Conservation (phyloP, 352 stramenopile genomes). For the Phytophthora hybrid region DNA sequence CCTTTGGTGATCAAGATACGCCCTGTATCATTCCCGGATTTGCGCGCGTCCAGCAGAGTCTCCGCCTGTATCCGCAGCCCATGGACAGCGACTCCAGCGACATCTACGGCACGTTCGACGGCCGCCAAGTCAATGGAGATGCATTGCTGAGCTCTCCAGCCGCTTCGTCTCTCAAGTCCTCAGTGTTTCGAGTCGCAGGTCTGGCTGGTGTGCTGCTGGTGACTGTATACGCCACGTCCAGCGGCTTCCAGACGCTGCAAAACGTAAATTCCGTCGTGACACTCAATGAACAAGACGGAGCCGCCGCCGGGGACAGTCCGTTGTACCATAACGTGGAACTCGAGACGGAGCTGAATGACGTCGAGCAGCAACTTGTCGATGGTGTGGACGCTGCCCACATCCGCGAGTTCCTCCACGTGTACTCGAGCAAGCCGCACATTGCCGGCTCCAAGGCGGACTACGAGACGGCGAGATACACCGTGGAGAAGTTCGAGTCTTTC, state of each 20-base stretch:
- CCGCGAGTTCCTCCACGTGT: constrained; percentile 54
- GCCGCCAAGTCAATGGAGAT: constrained; percentile 11
- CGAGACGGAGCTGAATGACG: constrained; percentile 25
- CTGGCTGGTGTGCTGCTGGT: constrained; percentile 48
- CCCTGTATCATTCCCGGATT: constrained; percentile 16
- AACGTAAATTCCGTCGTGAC: constrained; percentile 8
- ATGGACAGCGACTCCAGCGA: constrained; percentile 43
- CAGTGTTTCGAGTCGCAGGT: constrained; percentile 32
- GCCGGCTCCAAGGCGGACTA: constrained; percentile 60
- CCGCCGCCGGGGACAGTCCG: background rate
- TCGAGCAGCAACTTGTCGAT: constrained; percentile 44
- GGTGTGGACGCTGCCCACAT: constrained; percentile 42
- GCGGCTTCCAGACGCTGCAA: constrained; percentile 20
- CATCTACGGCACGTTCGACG: constrained; percentile 63
- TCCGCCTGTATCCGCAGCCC: background rate
- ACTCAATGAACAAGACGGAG: constrained; percentile 7
- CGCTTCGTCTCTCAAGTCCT: background rate
- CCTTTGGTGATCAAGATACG: constrained; percentile 13
- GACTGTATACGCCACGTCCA: constrained; percentile 16
- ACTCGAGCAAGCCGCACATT: constrained; percentile 55
- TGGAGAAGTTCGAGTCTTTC: constrained; percentile 56
- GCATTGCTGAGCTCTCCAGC: background rate
- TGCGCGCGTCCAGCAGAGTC: constrained; percentile 12
- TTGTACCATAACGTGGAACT: constrained; percentile 28
- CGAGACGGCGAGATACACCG: constrained; percentile 59